Evolutionary conservation across 192 early-diverging fungal species (phyloP), one percentile per base, ranked within the genome.

Genomic region (Dissophora globulifera): DNA sequence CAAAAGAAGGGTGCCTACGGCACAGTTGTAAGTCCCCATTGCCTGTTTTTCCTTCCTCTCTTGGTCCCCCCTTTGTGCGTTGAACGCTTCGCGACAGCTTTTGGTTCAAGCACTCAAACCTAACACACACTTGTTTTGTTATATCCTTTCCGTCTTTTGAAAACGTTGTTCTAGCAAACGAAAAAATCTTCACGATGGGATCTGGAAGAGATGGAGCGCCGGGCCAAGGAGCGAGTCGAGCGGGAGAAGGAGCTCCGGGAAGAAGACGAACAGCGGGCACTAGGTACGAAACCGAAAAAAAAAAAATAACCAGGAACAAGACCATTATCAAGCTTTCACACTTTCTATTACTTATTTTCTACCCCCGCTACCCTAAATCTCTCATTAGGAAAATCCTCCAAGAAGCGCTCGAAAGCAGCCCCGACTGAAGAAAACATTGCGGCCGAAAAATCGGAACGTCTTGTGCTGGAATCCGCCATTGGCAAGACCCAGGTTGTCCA

Each of bases 401-500:
- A 69, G 54, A 71, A 61, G 32, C 30, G 38, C 22, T 38, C 70
- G 29, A 67, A 80, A 56, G 57, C 57, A 58, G 54, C 58, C 63
- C 54, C 78, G 65, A 68, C 83, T 87, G 48, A 81, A 88, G 55
- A 72, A 86, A 58, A 82, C 78, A 23, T 87, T 85, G 61, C 87
- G 74, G 56, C 56, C 11, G 62, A 50, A 33, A 65, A 54, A 49
- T 66, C 74, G 30, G 85, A 87, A 42, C 75, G 85, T 38, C 59
- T 97, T 10, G 85, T 93, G 46, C 79, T 97, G 1, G 88, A 89
- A 35, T 79, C 82, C 9, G 90, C 90, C 61, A 79, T 97, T 9
- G 93, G 93, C 63, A 95, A 94, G 65, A 91, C 89, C 1, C 88
- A 92, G 61, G 87, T 97, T 17, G 92, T 97, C 3, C 85, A 91